Conservation (phyloP, 148 eudicot species). For the Heliamphora exappendiculata region DNA sequence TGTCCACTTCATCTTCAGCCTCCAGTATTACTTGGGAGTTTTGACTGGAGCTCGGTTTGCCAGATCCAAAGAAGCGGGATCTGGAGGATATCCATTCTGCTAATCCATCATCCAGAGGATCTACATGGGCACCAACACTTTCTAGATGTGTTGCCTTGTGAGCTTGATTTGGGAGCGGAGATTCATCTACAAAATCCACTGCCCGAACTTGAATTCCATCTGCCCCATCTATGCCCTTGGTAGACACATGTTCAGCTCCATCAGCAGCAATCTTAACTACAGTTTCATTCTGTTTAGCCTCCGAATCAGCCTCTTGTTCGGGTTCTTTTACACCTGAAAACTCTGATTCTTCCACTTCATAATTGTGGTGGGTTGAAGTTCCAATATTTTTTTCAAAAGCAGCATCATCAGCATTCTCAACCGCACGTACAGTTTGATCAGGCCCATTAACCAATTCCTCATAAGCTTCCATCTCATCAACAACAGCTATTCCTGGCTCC, state of each 20-base stretch:
- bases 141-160: slow-evolving; percentile 9
- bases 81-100: slow-evolving; percentile 16
- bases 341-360: slow-evolving; percentile 8
- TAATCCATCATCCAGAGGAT: slow-evolving; percentile 12
- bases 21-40: slow-evolving; percentile 14
- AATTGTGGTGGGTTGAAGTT: neutral
- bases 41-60: slow-evolving; percentile 2
- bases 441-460: slow-evolving; percentile 21
- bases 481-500: slow-evolving; percentile 35
- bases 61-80: neutral
- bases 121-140: slow-evolving; percentile 15
- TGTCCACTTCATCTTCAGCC: slow-evolving; percentile 24
- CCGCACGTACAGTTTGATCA: slow-evolving; percentile 8
- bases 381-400: neutral
- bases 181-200: slow-evolving; percentile 18
- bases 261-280: neutral
- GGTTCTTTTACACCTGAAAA: slow-evolving; percentile 11
- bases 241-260: slow-evolving; percentile 17
- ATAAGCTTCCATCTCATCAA: slow-evolving; percentile 28
- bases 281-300: slow-evolving; percentile 22
- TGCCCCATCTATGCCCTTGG: neutral
- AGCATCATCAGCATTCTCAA: slow-evolving; percentile 21
- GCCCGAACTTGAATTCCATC: slow-evolving; percentile 20
- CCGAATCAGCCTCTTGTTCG: slow-evolving; percentile 20
- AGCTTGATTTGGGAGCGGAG: neutral